A percentile compares a stretch with the other conserved stretches of the same genome.
phyloP scores from a whole-genome alignment of 306 rosid genomes.

The Cicer judaicum region DNA sequence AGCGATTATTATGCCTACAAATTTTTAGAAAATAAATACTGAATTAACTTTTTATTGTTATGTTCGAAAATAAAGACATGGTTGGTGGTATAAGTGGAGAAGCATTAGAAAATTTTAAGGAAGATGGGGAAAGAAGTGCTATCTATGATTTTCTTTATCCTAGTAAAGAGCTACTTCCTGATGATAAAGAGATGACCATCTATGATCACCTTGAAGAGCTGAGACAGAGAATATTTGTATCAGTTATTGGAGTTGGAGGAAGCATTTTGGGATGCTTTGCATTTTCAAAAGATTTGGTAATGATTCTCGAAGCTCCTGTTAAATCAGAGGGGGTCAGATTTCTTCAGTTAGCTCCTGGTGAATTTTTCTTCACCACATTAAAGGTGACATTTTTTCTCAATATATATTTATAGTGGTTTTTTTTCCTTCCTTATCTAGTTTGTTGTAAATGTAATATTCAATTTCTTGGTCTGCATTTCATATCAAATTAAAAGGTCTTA shows the following conservation, averaged over 20 bases:
- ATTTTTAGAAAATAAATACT: not conserved
- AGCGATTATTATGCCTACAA: not conserved
- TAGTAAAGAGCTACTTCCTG: slow-evolving; percentile 88
- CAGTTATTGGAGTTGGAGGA: slow-evolving; percentile 83
- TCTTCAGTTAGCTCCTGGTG: slow-evolving; percentile 97
- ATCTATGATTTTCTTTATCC: slow-evolving; percentile 82
- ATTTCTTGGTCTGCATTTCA: slow-evolving; percentile 15
- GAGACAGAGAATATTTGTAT: slow-evolving; percentile 84
- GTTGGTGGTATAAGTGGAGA: slow-evolving; percentile 51
- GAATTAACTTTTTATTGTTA: not conserved
- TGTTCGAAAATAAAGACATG: slow-evolving; percentile 46
- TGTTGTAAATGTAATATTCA: slow-evolving; percentile 21
- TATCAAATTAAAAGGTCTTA: slow-evolving; percentile 26
- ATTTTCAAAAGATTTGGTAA: slow-evolving; percentile 74
- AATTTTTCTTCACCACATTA: slow-evolving; percentile 90
- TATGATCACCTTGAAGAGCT: slow-evolving; percentile 99
- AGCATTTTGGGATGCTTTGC: slow-evolving; percentile 90
- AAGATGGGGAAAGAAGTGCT: slow-evolving; percentile 55
- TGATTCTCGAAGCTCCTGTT: slow-evolving; percentile 91
- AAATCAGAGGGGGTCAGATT: slow-evolving; percentile 84
- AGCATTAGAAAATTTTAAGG: slow-evolving; percentile 43
- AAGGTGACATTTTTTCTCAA: slow-evolving; percentile 59
- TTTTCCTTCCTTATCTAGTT: slow-evolving; percentile 25
- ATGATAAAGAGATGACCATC: slow-evolving; percentile 90
- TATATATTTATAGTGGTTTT: not conserved